phyloP scores from a whole-genome alignment of 495 filamentous ascomycete species.

The Penicillium pancosmium region DNA sequence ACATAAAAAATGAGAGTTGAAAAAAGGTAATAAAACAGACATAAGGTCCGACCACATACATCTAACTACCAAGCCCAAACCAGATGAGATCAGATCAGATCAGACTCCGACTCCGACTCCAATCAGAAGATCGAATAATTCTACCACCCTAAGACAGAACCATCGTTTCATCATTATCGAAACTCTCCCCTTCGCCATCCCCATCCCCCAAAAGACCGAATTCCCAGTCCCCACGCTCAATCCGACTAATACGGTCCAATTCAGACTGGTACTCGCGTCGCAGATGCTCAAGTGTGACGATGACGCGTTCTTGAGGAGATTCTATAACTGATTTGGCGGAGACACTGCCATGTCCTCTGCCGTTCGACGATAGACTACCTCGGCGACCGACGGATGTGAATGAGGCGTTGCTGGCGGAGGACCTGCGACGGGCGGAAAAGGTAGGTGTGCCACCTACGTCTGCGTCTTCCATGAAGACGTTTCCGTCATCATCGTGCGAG shows the following conservation, averaged over 20 bases:
- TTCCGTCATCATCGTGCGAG: constrained; percentile 43
- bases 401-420: constrained; percentile 19
- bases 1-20: background rate
- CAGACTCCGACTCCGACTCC: no score
- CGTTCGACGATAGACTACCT: constrained; percentile 30
- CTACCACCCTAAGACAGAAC: constrained; percentile 33
- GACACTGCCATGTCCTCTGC: constrained; percentile 24
- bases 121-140: constrained; percentile 12
- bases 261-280: constrained; percentile 84
- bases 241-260: constrained; percentile 71
- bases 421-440: constrained; percentile 11
- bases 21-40: background rate
- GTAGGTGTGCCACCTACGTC: constrained; percentile 21
- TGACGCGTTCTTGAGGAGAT: constrained; percentile 38
- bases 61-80: background rate
- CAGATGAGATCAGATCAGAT: no score
- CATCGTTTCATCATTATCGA: constrained; percentile 49
- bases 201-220: constrained; percentile 51
- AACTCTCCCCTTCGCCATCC: constrained; percentile 27
- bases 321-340: constrained; percentile 22
- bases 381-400: constrained; percentile 20
- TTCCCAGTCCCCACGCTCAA: constrained; percentile 64
- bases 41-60: background rate
- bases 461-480: constrained; percentile 46
- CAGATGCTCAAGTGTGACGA: constrained; percentile 83